Evolutionary conservation across 2,329 filamentous ascomycete genomes (phyloP), one percentile per base, ranked within the genome.

Genomic region (Ophiostoma tasmaniense): DNA sequence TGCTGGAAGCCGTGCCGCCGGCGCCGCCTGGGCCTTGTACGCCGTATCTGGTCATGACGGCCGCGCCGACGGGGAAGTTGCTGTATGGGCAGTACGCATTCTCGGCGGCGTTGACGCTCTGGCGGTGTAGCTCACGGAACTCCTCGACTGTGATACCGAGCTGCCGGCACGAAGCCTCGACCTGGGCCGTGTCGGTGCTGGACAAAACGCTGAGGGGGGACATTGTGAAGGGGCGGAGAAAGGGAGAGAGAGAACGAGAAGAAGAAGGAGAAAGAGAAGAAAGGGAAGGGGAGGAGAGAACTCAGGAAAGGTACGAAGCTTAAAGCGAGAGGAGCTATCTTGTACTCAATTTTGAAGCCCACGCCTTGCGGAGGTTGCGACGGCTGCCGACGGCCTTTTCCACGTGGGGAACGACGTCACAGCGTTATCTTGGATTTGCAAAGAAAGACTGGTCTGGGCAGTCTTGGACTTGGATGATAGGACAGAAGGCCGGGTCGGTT

Each of bases 71-170:
- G 72, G 89, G 91, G 83, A 98, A 99, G 71, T 89, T 85, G 75
- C 92, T 96, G 83, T 97, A 97, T 3, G 91, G 93, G 86, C 93
- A 96, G 81, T 98, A 97, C 45, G 94, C 93, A 68, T 82, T 84
- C 2, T 82, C 82, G 78, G 96, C 96, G 70, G 93, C 92, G 6
- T 86, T 86, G 67, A 86, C 82, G 73, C 89, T 88, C 76, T 85
- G 82, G 70, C 81, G 78, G 67, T 84, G 85, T 65, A 97, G 85
- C 59, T 82, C 81, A 70, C 82, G 77, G 76, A 96, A 86, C 77
- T 96, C 89, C 66, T 81, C 77, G 20, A 79, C 76, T 11, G 85
- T 87, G 61, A 96, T 81, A 76, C 76, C 77, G 76, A 84, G 78
- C 39, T 76, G 73, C 17, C 72, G 66, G 76, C 81, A 81, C 52